These are phyloP conservation scores for Fusarium concolor DNA, from an alignment of 2,329 filamentous ascomycete genomes.

Conservation along the genomic window DNA sequence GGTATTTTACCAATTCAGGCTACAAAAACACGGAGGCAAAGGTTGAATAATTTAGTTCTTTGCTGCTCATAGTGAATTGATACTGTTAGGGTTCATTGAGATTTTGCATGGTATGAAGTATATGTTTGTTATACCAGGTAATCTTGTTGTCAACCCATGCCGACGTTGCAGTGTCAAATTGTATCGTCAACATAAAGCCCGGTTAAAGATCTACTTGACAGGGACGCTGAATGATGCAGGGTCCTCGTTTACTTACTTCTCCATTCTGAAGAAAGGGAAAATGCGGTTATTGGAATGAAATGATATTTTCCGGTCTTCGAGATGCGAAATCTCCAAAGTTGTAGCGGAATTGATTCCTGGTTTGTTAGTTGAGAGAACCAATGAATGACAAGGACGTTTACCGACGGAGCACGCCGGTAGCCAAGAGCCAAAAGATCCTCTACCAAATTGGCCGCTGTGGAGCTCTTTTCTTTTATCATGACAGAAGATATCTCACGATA, in stretches of 20 bases:
- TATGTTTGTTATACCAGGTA: not conserved
- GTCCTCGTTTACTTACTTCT: not conserved
- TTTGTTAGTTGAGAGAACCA: not conserved
- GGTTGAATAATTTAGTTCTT: not conserved
- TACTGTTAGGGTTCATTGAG: not conserved
- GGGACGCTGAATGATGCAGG: not conserved
- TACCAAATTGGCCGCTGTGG: conserved; percentile 15
- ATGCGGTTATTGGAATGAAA: not conserved
- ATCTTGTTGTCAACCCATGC: not conserved
- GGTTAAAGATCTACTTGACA: not conserved
- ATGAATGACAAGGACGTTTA: conserved; percentile 18
- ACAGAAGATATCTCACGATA: conserved; percentile 21
- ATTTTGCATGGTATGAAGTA: not conserved
- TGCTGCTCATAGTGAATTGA: not conserved
- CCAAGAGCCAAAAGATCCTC: conserved; percentile 27
- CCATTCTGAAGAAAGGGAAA: not conserved
- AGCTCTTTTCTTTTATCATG: conserved; percentile 15
- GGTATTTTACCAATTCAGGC: conserved; percentile 27
- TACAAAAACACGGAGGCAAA: not conserved
- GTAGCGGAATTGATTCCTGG: conserved; percentile 25
- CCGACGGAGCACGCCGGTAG: conserved; percentile 42
- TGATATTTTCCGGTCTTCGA: not conserved
- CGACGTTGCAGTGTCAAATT: not conserved
- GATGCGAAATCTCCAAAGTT: not conserved
- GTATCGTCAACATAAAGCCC: not conserved